phyloP scores from a whole-genome alignment of 345 rosid genomes.

The Eucalyptus pauciflora region DNA sequence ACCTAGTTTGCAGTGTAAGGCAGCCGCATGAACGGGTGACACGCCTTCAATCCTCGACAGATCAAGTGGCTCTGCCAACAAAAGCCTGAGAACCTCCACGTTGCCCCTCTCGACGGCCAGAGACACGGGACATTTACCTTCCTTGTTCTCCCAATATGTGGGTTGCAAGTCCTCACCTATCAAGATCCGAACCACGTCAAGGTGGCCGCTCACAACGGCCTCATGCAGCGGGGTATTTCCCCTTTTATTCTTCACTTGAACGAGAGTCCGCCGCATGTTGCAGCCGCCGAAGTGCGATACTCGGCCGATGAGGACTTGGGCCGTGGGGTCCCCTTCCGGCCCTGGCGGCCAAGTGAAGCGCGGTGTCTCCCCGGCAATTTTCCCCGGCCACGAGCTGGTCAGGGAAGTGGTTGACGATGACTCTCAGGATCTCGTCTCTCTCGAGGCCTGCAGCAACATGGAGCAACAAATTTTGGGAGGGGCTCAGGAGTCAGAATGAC shows the following conservation, averaged over 20 bases:
- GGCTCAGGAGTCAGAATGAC: background rate
- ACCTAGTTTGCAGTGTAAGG: background rate
- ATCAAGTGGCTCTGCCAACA: background rate
- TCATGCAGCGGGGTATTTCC: too few relatives aligned
- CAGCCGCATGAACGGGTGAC: background rate
- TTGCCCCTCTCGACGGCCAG: background rate
- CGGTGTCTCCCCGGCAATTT: background rate
- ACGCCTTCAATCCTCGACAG: background rate
- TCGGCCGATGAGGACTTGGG: background rate
- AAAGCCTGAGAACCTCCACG: background rate
- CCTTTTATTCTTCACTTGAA: fast-evolving
- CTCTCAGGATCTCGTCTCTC: background rate
- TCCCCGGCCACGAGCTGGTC: too few relatives aligned
- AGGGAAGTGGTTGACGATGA: background rate
- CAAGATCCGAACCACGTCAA: background rate
- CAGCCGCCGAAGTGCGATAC: fast-evolving
- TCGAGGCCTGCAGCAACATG: background rate
- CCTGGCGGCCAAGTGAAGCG: background rate
- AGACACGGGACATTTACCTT: background rate
- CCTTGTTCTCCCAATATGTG: background rate
- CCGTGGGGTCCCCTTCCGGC: background rate
- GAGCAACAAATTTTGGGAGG: background rate
- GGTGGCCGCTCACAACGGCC: background rate
- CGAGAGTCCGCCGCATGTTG: background rate
- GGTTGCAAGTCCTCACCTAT: background rate